Evolutionary conservation across 2,329 filamentous ascomycete species (phyloP), one percentile per base, ranked within the genome.

Genomic region (Gaeumannomyces sp.): DNA sequence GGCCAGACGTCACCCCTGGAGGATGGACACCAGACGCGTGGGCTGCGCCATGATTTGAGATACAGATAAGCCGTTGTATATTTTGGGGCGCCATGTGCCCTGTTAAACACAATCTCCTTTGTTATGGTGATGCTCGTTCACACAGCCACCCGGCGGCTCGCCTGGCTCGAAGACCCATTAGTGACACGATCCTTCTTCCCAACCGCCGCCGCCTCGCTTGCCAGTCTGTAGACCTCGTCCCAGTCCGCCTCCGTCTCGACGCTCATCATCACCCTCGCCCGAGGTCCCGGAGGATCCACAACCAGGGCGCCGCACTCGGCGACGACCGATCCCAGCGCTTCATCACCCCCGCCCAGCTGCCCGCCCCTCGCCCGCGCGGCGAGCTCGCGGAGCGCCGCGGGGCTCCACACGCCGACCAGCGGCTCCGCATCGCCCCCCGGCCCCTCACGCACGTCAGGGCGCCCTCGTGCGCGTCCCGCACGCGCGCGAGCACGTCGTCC

Each of bases 371-470:
- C 45, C 45, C 6, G 45, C 45, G 45, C 45, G 45, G 45, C 28
- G 5, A 63, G 61, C 31, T 25, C 28, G 25, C 61, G 45, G 45
- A 78, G 65, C 0, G 74, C 74, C 27, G 71, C 66, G 1, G 74
- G 70, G 3, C 71, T 68, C 76, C 76, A 78, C 4, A 78, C 70
- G 1, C 68, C 73, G n/a, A 78, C 62, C 10, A 77, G 67, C 4
- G 76, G 76, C 69, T 78, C 74, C 61, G 67, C 68, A 35, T 68
- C 70, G 1, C 73, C 73, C 8, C 72, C 66, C 0, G 33, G 62
- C 75, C 74, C 2, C 68, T 65, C 65, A 76, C 77, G 65, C 76
- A 77, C 4, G 75, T 77, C 28, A 78, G 68, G 0, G 71, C 70
- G 13, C 57, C 64, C 59, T 68, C 59, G 62, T 71, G 72, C 7